Percentiles rank a stretch among this genome's conserved stretches.
Conservation (phyloP, 1,139 yeast genomes). For the Yamadazyma dushanensis region DNA sequence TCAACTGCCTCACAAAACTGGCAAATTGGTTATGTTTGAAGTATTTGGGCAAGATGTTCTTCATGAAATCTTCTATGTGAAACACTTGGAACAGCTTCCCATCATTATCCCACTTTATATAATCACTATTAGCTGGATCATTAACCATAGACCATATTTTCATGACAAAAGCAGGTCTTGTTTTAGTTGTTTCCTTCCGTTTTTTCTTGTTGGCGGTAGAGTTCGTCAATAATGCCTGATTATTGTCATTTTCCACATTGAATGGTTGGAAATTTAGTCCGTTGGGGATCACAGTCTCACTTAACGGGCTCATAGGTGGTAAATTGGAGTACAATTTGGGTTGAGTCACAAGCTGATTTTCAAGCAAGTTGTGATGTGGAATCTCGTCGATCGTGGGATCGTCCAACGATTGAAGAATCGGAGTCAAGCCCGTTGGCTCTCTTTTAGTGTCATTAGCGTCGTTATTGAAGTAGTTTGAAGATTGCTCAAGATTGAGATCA, state of each 20-base stretch:
- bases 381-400: slow-evolving; percentile 10
- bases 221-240: slow-evolving; percentile 1
- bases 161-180: slow-evolving; percentile 84
- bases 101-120: slow-evolving; percentile 81
- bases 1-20: slow-evolving; percentile 88
- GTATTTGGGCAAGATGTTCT: slow-evolving; percentile 78
- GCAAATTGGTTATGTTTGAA: slow-evolving; percentile 95
- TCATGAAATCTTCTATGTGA: slow-evolving; percentile 85
- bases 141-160: slow-evolving; percentile 96
- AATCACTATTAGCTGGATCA: slow-evolving; percentile 65
- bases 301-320: slow-evolving; percentile 37
- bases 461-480: not conserved
- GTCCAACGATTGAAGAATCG: slow-evolving; percentile 13
- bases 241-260: slow-evolving; percentile 5
- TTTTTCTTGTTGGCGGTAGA: slow-evolving; percentile 5
- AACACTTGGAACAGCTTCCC: slow-evolving; percentile 84
- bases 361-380: slow-evolving; percentile 6
- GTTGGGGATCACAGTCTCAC: slow-evolving; percentile 36
- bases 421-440: slow-evolving; percentile 14
- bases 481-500: slow-evolving; percentile 16
- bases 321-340: slow-evolving; percentile 20
- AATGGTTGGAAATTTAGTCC: slow-evolving; percentile 14
- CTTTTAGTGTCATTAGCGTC: slow-evolving; percentile 1
- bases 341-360: slow-evolving; percentile 16
- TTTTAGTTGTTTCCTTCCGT: slow-evolving; percentile 32